Evolutionary conservation across 2,329 filamentous ascomycete species (phyloP), one percentile per base, ranked within the genome.

Genomic region (Colletotrichum trifolii): DNA sequence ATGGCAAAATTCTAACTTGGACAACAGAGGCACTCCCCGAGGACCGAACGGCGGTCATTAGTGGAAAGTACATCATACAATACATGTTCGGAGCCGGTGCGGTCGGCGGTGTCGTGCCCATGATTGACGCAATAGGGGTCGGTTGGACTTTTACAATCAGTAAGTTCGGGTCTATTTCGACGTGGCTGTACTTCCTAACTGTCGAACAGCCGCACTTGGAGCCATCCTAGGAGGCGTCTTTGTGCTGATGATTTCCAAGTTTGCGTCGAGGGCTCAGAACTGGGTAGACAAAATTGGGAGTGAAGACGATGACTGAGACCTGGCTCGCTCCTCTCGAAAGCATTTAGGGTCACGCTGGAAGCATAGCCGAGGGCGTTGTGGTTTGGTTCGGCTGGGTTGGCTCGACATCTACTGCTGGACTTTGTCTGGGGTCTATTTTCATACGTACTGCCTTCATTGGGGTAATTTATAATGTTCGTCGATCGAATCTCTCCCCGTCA

Each of bases 91-190:
- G 66, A 8, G 69, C 87, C 0, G 81, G 77, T 0, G 82, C 81
- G 2, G 84, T 81, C 12, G 85, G 83, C 0, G 76, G 82, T 2
- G 81, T 88, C 15, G 73, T 83, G 2, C 82, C 82, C 3, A 79
- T 89, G 79, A 81, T 85, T 8, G 68, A 82, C 8, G 76, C 73
- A 1, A 80, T 88, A 59, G 85, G 85, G 0, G 70, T 77, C 0
- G 85, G 85, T 0, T 84, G 84, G 79, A 78, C 83, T 0, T 87
- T 84, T 63, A 83, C 81, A 0, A 71, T 87, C 12, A 60, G 66
- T 68, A 12, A 54, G 59, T 49, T 2, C 1, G 12, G 13, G 3
- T 17, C 9, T 4, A 2, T 45, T 17, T 1, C 9, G 2, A 13
- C n/a, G 8, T 10, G 6, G 10, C 12, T 10, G 8, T 8, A 9